These are phyloP conservation scores for Magnolia officinalis DNA, from an alignment of 164 flowering plant species.

Conservation along the genomic window DNA sequence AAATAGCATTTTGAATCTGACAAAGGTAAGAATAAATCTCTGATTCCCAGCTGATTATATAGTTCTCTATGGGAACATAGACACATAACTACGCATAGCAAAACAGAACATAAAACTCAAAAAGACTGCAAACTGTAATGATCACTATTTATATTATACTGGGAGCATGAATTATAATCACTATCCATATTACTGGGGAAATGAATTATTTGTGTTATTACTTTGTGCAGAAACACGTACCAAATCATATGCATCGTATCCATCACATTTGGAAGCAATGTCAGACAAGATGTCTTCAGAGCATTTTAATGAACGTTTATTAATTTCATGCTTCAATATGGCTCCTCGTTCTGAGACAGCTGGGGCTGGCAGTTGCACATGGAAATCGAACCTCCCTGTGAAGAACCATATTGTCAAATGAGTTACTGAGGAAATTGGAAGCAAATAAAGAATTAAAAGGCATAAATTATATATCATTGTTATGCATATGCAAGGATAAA, in stretches of 20 bases:
- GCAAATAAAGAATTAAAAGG: neutral
- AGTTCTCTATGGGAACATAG: no score
- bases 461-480: neutral
- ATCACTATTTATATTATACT: no score
- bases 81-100: no score
- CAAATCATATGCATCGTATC: slow-evolving; percentile 98
- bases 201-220: neutral
- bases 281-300: slow-evolving; percentile 62
- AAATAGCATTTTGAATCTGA: no score
- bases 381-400: slow-evolving; percentile 92
- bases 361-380: slow-evolving; percentile 78
- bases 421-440: neutral
- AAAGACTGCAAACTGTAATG: no score
- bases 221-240: slow-evolving; percentile 29
- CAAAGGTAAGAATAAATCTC: no score
- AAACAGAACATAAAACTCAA: no score
- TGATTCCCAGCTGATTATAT: no score
- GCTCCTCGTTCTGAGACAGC: slow-evolving; percentile 79
- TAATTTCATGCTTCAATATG: slow-evolving; percentile 74
- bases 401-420: slow-evolving; percentile 13
- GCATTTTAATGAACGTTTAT: slow-evolving; percentile 68
- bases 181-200: no score
- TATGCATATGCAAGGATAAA: neutral
- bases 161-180: no score
- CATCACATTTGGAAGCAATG: slow-evolving; percentile 86